Conservation (phyloP, 1,284 basidiomycete species). For the Cutaneotrichosporon cutaneum region DNA sequence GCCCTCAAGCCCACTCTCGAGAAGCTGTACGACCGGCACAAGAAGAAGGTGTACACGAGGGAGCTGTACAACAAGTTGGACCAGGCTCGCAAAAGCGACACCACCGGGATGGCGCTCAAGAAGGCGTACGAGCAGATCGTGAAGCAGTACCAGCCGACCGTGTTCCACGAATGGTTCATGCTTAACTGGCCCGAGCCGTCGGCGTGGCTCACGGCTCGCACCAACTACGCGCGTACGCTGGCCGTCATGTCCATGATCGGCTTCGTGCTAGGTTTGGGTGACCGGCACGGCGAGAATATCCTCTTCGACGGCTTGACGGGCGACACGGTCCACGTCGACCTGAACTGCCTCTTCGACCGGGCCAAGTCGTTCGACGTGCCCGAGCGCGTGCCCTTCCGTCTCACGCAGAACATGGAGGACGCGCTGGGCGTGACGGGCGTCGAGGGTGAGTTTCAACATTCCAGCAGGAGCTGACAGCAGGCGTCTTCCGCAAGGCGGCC, state of each 20-base stretch:
- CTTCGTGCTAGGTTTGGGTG: conserved; percentile 94
- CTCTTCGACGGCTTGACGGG: conserved; percentile 85
- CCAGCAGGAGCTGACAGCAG: conserved; percentile 51
- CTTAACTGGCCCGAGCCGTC: conserved; percentile 95
- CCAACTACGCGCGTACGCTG: conserved; percentile 81
- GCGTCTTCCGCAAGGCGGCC: conserved; percentile 87
- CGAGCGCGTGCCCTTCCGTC: conserved; percentile 90
- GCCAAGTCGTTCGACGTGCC: conserved; percentile 85
- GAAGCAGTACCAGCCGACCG: conserved; percentile 65
- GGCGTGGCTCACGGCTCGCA: conserved; percentile 85
- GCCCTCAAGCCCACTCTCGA: conserved; percentile 77
- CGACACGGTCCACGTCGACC: conserved; percentile 94
- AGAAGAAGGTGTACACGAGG: conserved; percentile 60
- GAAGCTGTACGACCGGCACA: conserved; percentile 68
- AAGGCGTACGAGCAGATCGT: conserved; percentile 63
- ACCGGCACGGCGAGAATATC: conserved; percentile 97
- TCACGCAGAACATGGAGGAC: conserved; percentile 92
- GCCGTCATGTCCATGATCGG: conserved; percentile 99
- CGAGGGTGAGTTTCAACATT: conserved; percentile 63
- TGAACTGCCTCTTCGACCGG: conserved; percentile 98
- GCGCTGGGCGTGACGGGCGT: conserved; percentile 91
- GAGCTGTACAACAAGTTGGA: conserved; percentile 62
- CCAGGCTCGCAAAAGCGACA: conserved; percentile 11
- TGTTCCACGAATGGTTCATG: conserved; percentile 98
- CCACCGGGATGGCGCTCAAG: not conserved